Evolutionary conservation across 129 eudicot genomes (phyloP).

Genomic region (Centella asiatica): DNA sequence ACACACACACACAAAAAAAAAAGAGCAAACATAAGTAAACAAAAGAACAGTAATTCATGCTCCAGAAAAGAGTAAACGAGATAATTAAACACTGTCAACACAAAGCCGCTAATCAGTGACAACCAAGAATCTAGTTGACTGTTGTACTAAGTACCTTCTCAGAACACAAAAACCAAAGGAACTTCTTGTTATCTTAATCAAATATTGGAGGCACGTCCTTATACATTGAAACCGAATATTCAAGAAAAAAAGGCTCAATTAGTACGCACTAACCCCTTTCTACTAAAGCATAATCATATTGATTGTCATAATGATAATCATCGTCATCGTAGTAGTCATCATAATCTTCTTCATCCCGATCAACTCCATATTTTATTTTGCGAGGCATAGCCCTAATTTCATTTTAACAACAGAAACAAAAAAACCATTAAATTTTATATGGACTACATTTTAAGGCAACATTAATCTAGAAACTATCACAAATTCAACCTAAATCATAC

Average conservation of each 20-base stretch:
- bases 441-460: neutral
- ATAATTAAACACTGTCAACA: no score
- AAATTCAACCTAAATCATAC: neutral
- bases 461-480: neutral
- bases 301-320: conserved; percentile 33
- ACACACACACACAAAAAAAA: no score
- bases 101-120: no score
- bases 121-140: no score
- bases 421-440: no score
- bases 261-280: conserved; percentile 39
- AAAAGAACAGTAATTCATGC: no score
- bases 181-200: no score
- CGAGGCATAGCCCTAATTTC: conserved; percentile 59
- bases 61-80: no score
- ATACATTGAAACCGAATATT: conserved; percentile 1
- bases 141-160: no score
- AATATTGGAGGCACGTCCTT: no score
- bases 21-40: no score
- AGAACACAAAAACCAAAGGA: no score
- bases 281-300: conserved; percentile 23
- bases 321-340: conserved; percentile 59
- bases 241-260: conserved; percentile 4
- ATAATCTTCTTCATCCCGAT: conserved; percentile 49
- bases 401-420: neutral
- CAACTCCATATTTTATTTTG: conserved; percentile 54